Evolutionary conservation across 805 yeast species (phyloP).

Genomic region (Starmerella stigmatis): DNA sequence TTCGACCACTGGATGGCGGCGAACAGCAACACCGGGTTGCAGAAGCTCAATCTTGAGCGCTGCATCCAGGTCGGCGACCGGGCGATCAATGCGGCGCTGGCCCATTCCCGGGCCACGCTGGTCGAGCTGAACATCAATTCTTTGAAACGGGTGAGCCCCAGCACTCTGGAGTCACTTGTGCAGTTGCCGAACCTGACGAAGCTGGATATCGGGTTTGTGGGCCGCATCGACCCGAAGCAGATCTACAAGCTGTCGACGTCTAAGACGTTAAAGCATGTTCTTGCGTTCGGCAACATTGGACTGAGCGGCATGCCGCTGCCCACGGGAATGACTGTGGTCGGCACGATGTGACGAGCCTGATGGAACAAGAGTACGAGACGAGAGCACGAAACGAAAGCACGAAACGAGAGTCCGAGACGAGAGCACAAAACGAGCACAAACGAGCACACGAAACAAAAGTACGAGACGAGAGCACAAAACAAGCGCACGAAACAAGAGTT

Average conservation of each 20-base stretch:
- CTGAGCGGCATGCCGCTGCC: slow-evolving; percentile 29
- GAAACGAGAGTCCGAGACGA: too few relatives aligned
- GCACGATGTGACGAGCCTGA: slow-evolving; percentile 22
- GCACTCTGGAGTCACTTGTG: slow-evolving; percentile 25
- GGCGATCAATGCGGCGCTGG: slow-evolving; percentile 48
- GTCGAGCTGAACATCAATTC: slow-evolving; percentile 68
- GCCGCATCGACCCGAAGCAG: slow-evolving; percentile 60
- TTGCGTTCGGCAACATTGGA: slow-evolving; percentile 55
- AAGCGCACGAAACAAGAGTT: too few relatives aligned
- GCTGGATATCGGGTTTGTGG: slow-evolving; percentile 69
- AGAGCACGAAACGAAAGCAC: not conserved
- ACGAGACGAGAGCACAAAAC: too few relatives aligned
- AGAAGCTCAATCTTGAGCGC: slow-evolving; percentile 50
- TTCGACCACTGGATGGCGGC: slow-evolving; percentile 43
- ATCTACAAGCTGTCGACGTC: slow-evolving; percentile 53
- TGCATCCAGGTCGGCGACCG: slow-evolving; percentile 57
- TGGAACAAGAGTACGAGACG: not conserved
- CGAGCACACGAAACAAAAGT: too few relatives aligned
- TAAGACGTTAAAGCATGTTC: slow-evolving; percentile 52
- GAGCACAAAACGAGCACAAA: too few relatives aligned
- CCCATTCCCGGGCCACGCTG: slow-evolving; percentile 55
- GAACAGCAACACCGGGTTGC: slow-evolving; percentile 40
- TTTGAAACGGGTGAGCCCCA: slow-evolving; percentile 44
- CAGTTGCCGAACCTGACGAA: slow-evolving; percentile 52
- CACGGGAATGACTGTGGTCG: slow-evolving; percentile 23